phyloP scores from a whole-genome alignment of 208 protist species.

The Spongospora subterranea region DNA sequence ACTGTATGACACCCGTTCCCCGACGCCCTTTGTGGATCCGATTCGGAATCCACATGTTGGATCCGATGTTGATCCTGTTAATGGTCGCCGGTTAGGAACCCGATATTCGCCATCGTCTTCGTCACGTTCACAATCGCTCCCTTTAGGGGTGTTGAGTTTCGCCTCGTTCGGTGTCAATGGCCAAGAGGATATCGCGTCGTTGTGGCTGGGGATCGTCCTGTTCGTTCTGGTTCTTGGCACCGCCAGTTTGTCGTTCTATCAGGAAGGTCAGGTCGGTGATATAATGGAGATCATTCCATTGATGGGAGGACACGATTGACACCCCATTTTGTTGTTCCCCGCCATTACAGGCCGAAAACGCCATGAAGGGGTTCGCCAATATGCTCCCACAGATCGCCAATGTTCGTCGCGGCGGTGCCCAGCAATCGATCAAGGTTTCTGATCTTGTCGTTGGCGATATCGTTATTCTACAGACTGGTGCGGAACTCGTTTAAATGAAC shows the following conservation, averaged over 20 bases:
- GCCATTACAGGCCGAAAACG: neutral
- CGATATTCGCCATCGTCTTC: neutral
- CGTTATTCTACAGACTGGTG: constrained; percentile 3
- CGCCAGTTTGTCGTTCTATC: constrained; percentile 12
- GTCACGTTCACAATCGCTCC: neutral
- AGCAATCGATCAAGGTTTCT: neutral
- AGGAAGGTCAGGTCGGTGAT: constrained; percentile 50
- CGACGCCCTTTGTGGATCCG: neutral
- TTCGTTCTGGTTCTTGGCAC: constrained; percentile 4
- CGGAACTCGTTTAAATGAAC: neutral
- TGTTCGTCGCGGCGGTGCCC: neutral
- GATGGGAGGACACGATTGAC: neutral
- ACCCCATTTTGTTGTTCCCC: neutral
- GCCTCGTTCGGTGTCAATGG: neutral
- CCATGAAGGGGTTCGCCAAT: constrained; percentile 20
- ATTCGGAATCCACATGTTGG: constrained; percentile 10
- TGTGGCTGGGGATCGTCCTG: neutral
- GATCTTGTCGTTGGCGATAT: constrained; percentile 28
- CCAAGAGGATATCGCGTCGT: neutral
- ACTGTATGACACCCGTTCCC: constrained; percentile 7
- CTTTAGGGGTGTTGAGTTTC: neutral
- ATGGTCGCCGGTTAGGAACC: neutral
- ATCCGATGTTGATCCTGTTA: constrained; percentile 30
- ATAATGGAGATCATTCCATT: too few relatives aligned
- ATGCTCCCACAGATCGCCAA: constrained; percentile 11